phyloP scores from a whole-genome alignment of 129 eudicot species.

The Dittrichia graveolens region DNA sequence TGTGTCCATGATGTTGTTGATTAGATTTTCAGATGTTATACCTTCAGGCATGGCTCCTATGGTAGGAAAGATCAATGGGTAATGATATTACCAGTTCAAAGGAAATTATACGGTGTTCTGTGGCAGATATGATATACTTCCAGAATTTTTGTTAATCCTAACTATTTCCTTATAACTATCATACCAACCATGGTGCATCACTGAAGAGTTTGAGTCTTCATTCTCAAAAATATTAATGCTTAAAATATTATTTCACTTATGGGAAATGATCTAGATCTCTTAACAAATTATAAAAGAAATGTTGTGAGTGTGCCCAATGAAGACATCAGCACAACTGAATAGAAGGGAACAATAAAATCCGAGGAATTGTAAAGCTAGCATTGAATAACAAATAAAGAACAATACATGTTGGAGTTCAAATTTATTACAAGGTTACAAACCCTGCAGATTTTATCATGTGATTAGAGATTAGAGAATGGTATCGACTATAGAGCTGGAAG shows the following conservation, averaged over 20 bases:
- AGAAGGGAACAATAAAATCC: too few relatives aligned
- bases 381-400: too few relatives aligned
- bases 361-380: too few relatives aligned
- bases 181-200: not conserved
- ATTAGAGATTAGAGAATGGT: too few relatives aligned
- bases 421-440: too few relatives aligned
- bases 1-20: slow-evolving; percentile 73
- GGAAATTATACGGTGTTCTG: not conserved
- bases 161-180: not conserved
- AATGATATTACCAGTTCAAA: not conserved
- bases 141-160: too few relatives aligned
- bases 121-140: not conserved
- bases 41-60: slow-evolving; percentile 72
- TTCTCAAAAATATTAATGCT: not conserved
- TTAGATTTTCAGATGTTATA: slow-evolving; percentile 66
- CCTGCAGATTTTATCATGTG: too few relatives aligned
- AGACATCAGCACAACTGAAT: too few relatives aligned
- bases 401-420: too few relatives aligned
- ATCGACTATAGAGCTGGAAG: too few relatives aligned
- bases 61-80: slow-evolving; percentile 14
- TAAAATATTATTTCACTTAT: not conserved
- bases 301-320: too few relatives aligned
- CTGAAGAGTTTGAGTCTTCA: not conserved
- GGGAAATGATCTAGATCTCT: not conserved
- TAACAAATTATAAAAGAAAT: not conserved